Percentiles rank a stretch among this genome's conserved stretches.
Conservation (phyloP, 208 protist species). For the Crithidia expoeki region DNA sequence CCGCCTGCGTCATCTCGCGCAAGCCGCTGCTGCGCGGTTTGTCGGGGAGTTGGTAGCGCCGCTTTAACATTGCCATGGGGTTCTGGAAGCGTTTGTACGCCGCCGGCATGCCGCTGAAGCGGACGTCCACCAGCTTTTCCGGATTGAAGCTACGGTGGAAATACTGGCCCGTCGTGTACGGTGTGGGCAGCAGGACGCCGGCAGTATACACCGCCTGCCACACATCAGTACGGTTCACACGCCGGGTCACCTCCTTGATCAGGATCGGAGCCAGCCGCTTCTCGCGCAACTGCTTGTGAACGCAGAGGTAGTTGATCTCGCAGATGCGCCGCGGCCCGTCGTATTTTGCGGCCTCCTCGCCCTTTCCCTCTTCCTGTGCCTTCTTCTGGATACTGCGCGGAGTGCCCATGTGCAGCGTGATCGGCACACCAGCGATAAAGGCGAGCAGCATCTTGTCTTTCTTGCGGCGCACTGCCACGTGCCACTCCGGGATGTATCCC, state of each 20-base stretch:
- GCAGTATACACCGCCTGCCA: constrained; percentile 99
- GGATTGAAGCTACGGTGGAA: constrained; percentile 98
- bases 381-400: constrained; percentile 30
- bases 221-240: constrained; percentile 95
- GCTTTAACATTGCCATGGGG: constrained; percentile 83
- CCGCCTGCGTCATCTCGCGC: constrained; percentile 77
- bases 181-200: constrained; percentile 96
- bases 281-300: constrained; percentile 98
- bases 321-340: constrained; percentile 87
- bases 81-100: constrained; percentile 80
- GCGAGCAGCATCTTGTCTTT: constrained; percentile 92
- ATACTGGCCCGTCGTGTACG: constrained; percentile 95
- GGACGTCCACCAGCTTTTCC: constrained; percentile 96
- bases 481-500: constrained; percentile 95
- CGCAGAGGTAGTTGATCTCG: constrained; percentile 99
- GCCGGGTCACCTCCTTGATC: constrained; percentile 99
- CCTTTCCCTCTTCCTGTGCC: constrained; percentile 18
- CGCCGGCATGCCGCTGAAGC: constrained; percentile 73
- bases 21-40: constrained; percentile 60
- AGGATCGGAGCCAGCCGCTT: constrained; percentile 98
- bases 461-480: constrained; percentile 95
- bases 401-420: constrained; percentile 79
- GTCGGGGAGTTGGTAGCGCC: constrained; percentile 65
- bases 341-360: constrained; percentile 28
- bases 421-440: constrained; percentile 98